Evolutionary conservation across 805 yeast genomes (phyloP), one percentile per base, ranked within the genome.

Genomic region (Ogataea nitratoaversa): DNA sequence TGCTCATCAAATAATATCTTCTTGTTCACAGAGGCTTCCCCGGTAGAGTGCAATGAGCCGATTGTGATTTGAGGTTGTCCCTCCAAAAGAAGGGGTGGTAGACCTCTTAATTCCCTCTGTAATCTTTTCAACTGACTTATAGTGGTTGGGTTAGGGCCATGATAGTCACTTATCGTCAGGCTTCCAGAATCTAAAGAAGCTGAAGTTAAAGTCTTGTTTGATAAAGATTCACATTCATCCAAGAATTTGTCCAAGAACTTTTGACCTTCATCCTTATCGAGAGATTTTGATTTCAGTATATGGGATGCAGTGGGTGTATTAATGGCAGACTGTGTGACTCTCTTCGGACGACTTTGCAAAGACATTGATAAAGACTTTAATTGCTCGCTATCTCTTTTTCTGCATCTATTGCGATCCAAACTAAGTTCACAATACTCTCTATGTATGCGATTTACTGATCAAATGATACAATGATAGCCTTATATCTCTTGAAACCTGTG

Each of bases 221-320:
- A 43, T 23, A 47, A 36, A 4, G 30, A 32, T 17, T 55, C 63
- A 31, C 53, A 45, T 11, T 51, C 52, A 9, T 41, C 45, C 18
- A 60, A 49, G 42, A 59, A 61, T 20, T 46, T 40, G 33, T 50
- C 58, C 29, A 61, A 31, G 19, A 54, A 35, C 25, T 32, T 36
- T 40, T 56, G 61, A 0, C 56, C 56, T 34, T 50, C 49, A 5
- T 52, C 55, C 17, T 41, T 37, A 8, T 44, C 47, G 16, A 61
- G 20, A 4, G 52, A 31, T 4, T 24, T 39, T 1, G 50, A 28
- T 22, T 37, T 43, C 19, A 51, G 22, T 5, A 70, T 59, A 17
- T 61, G 65, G 3, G 70, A 56, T 19, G 68, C 59, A 1, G 73
- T 70, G 8, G 82, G 79, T 2, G 70, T 62, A 41, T 73, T 72